Evolutionary conservation across 768 basidiomycete genomes (phyloP), one percentile per base, ranked within the genome.

Genomic region (Amanita pallidorosea): DNA sequence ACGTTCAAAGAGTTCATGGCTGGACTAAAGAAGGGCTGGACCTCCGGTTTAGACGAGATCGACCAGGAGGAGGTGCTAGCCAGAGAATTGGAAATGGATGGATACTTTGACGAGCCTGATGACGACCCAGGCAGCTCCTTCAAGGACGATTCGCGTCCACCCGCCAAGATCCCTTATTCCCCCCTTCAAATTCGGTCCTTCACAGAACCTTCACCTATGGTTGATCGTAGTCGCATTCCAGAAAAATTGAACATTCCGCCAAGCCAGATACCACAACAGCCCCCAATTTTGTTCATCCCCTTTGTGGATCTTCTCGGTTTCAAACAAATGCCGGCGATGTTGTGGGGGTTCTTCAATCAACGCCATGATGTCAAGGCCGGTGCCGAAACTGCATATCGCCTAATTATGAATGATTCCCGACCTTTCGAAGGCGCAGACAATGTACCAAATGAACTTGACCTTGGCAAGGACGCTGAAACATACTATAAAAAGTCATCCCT

Each of bases 1-100:
- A 87, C 90, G 0, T 76, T 95, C 67, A 99, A 97, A 69, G 96
- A 99, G 68, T 98, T 88, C 64, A 80, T 97, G 79, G 75, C 81
- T 49, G 96, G 95, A 2, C 62, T 97, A 37, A 79, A 76, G 61
- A 73, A 77, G 49, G 96, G 96, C 2, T 99, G 89, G 88, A 80
- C 83, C 17, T 81, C 82, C 25, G 72, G 79, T 1, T 64, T 90
- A 29, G 75, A 83, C 43, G 75, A 77, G 46, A 68, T 84, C 48
- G 86, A 89, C 61, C 67, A 70, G 33, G 90, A 94, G 52, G 84
- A 90, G 48, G 64, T 68, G 33, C 69, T 93, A n/a, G 72, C 86
- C 0, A 73, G 70, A 49, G 73, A 77, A 54, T 65, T 93, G 43
- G 81, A 82, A 57, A 69, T 72, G 23, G 91, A 96, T 62, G 79